phyloP scores from a whole-genome alignment of 164 flowering plant species.

The Vitis riparia region DNA sequence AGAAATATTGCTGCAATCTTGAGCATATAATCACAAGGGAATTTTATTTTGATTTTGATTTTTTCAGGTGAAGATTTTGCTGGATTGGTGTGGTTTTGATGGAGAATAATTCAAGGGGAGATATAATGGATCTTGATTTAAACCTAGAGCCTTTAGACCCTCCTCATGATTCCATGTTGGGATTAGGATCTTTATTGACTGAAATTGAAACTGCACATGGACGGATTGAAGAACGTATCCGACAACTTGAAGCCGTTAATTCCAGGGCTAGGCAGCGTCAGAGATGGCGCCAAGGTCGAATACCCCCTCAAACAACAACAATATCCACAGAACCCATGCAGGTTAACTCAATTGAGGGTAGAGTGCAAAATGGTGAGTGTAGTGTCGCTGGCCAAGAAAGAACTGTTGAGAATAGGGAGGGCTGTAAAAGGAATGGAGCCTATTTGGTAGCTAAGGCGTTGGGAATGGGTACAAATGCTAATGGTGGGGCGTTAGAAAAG shows the following conservation, averaged over 20 bases:
- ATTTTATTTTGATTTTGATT: neutral
- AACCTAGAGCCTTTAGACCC: conserved; percentile 34
- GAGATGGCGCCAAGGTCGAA: conserved; percentile 26
- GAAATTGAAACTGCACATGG: conserved; percentile 24
- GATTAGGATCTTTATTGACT: conserved; percentile 18
- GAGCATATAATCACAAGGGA: neutral
- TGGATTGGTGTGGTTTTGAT: conserved; percentile 10
- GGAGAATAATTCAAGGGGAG: conserved; percentile 29
- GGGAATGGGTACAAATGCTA: conserved; percentile 28
- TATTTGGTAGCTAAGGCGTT: conserved; percentile 42
- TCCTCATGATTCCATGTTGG: conserved; percentile 8
- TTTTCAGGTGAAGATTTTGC: neutral
- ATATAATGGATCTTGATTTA: conserved; percentile 44
- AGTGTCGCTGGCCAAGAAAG: conserved; percentile 15
- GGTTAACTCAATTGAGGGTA: conserved; percentile 4
- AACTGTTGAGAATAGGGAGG: conserved; percentile 13
- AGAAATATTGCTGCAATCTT: neutral
- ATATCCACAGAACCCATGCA: neutral
- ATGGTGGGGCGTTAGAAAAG: too few relatives aligned
- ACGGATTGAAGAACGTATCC: conserved; percentile 39
- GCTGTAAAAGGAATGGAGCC: conserved; percentile 17
- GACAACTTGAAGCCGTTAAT: conserved; percentile 44
- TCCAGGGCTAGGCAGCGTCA: conserved; percentile 40
- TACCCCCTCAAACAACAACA: neutral
- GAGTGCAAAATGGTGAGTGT: conserved; percentile 2